phyloP scores from a whole-genome alignment of 305 asterid genomes.

The Fraxinus floribunda region DNA sequence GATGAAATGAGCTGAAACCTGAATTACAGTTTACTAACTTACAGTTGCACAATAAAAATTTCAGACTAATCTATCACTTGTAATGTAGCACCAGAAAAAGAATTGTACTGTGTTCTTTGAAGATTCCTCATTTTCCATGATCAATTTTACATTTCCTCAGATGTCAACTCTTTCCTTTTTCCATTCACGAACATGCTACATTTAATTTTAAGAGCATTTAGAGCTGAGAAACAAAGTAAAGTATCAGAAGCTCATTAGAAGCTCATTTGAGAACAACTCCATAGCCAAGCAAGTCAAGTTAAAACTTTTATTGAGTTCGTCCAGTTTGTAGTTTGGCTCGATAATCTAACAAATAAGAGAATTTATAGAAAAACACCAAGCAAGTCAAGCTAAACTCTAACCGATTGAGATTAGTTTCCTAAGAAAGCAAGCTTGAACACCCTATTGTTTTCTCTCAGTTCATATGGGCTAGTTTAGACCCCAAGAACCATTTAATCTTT shows the following conservation, averaged over 20 bases:
- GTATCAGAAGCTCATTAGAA: neutral
- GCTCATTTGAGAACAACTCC: neutral
- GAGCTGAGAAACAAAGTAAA: neutral
- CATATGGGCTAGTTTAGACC: neutral
- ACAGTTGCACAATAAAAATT: neutral
- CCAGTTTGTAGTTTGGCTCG: neutral
- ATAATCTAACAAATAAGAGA: neutral
- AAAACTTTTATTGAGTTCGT: neutral
- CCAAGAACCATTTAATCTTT: neutral
- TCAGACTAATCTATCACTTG: neutral
- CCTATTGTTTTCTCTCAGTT: neutral
- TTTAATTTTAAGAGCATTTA: neutral
- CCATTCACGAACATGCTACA: neutral
- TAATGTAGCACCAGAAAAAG: neutral
- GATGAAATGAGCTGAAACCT: neutral
- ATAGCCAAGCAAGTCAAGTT: neutral
- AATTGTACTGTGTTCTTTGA: neutral
- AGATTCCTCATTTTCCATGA: conserved; percentile 3
- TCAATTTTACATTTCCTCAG: neutral
- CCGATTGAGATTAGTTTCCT: neutral
- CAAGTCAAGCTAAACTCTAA: neutral
- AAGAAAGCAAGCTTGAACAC: neutral
- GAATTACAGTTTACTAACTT: neutral
- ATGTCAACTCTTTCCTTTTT: neutral
- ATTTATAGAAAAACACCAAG: neutral